Base-by-base conservation (phyloP, 345 rosid species). In the Turritis glabra region DNA sequence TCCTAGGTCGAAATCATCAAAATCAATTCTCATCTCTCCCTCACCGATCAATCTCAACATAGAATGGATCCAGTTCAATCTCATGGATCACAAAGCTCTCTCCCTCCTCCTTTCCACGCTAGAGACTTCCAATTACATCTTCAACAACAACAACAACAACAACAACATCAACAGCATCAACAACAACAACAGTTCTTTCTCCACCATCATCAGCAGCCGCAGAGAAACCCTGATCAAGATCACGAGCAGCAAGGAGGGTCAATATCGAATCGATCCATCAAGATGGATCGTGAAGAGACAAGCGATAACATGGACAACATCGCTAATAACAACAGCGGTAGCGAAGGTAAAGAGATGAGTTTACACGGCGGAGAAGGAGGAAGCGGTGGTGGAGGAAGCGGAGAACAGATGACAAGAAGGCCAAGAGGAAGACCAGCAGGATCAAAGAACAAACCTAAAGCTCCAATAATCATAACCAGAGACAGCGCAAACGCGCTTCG, bases 401-500 rank as follows among this genome's bases (percentile, higher is more conserved):
- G 92, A 87, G 83, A 83, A 84, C 75, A 81, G 75, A 82, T 86
- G 69, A 80, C 80, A 0, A 83, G 98, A 80, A 79, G 98, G 35
- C 88, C 96, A 11, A 72, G 99, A 68, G 99, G 99, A 23, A 79
- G 99, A 68, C 99, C 99, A 0, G 88, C 94, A 3, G 99, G 99
- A 67, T 94, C 98, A 75, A 94, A 91, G 76, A 94, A 94, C 88
- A 94, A 87, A 75, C 93, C 96, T 15, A 91, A 87, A 65, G 92
- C 97, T 4, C 99, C 99, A 3, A 87, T 95, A 51, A 90, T 95
- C 77, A 89, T 95, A 80, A 90, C 97, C 12, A 83, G 98, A 5
- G 98, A 95, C 77, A 90, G 97, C 77, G 98, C 94, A 60, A 95
- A 95, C 84, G 98, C 99, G 0, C 85, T 95, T 22, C 89, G 96